Base-by-base conservation (phyloP, 2,329 filamentous ascomycete species). In the Onygenales sp. region DNA sequence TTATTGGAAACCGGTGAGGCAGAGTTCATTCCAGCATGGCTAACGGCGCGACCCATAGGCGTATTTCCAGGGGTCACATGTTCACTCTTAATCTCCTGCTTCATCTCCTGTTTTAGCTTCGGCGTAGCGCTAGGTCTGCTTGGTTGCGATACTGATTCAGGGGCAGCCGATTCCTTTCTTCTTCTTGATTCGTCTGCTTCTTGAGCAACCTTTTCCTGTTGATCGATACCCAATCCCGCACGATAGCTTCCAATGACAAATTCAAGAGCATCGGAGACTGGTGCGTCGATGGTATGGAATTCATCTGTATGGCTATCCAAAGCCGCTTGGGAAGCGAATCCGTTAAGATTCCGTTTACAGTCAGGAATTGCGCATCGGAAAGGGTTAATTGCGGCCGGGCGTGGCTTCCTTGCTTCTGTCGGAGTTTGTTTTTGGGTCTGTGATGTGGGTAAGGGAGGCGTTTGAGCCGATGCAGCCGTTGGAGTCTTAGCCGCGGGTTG, bases 261-360 rank as follows among this genome's bases (percentile, higher is more conserved):
- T n/a, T 75, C 70, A 33, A 83, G 66, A 35, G 79, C 76, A 62
- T 84, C 73, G 5, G 74, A 77, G 39, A 83, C 71, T 1, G 68
- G 65, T 44, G 71, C 67, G 55, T 75, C 72, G 27, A 67, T 73
- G 57, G 75, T 74, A 63, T 84, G 82, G 14, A 66, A 70, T 21
- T 79, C 75, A 49, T 74, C 74, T 31, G 75, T 64, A 58, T 85
- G 82, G 41, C 75, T 74, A 36, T 80, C 75, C 52, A 84, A 66
- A 51, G 78, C 78, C 14, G 68, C 72, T 60, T 79, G 75, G 1
- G 74, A 78, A 5, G 75, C 67, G 55, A 83, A 83, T 3, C 80
- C 80, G 54, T 74, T 75, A 51, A 75, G 66, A 53, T 77, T 73
- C 60, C 74, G 72, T 50, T 79, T 78, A 60, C 81, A 84, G 35